Evolutionary conservation across 2,329 filamentous ascomycete species (phyloP).

Genomic region (Verticillium albo-atrum): DNA sequence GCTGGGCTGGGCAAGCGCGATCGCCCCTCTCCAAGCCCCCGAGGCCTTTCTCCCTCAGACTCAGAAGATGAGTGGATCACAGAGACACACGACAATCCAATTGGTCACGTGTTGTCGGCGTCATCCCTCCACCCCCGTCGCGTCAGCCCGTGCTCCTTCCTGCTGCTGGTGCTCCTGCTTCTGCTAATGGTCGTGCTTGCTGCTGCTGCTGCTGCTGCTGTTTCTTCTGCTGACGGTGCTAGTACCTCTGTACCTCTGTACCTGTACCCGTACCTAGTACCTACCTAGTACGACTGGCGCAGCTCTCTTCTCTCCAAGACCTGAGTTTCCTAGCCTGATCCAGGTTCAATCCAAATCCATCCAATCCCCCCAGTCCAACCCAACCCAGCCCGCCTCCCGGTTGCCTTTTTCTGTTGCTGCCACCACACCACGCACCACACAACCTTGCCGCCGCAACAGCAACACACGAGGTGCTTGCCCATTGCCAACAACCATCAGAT

Average conservation of each 20-base stretch:
- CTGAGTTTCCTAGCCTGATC: not conserved
- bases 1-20: not conserved
- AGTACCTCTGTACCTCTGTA: too few relatives aligned
- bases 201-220: not conserved
- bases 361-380: not conserved
- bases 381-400: not conserved
- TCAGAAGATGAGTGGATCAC: not conserved
- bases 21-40: not conserved
- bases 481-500: not conserved
- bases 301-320: not conserved
- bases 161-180: not conserved
- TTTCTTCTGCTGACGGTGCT: not conserved
- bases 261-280: too few relatives aligned
- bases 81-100: not conserved
- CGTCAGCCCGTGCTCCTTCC: not conserved
- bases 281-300: not conserved
- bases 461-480: not conserved
- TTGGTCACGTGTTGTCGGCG: not conserved
- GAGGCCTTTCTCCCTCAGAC: not conserved
- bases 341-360: not conserved
- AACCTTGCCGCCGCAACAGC: not conserved
- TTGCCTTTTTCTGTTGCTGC: not conserved
- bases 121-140: not conserved
- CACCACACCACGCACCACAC: not conserved
- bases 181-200: not conserved